These are phyloP conservation scores for Xylaria sp. DNA, from an alignment of 2,329 filamentous ascomycete genomes.

Conservation along the genomic window DNA sequence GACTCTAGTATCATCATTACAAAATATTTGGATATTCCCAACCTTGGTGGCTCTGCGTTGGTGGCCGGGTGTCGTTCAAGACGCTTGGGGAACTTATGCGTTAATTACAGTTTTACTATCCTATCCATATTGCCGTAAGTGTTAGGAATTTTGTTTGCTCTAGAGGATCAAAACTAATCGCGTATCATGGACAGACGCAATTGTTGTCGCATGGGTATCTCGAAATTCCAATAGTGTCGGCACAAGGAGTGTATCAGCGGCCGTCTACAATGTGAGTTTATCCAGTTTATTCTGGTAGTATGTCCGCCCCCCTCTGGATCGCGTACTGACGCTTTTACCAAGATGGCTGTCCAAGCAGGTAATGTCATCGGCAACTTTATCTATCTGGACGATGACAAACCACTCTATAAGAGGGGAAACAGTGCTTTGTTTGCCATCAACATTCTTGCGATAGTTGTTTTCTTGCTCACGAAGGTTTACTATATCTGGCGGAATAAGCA, in stretches of 20 bases:
- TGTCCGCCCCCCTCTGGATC: not conserved
- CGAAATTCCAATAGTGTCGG: slow-evolving; percentile 69
- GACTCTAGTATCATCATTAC: slow-evolving; percentile 57
- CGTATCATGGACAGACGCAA: slow-evolving; percentile 56
- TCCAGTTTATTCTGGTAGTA: not conserved
- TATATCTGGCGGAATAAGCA: slow-evolving; percentile 62
- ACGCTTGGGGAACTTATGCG: slow-evolving; percentile 62
- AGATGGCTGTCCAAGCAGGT: slow-evolving; percentile 53
- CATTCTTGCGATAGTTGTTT: slow-evolving; percentile 60
- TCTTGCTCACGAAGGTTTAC: slow-evolving; percentile 62
- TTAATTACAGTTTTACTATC: slow-evolving; percentile 60
- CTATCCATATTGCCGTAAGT: slow-evolving; percentile 63
- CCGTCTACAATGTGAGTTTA: slow-evolving; percentile 63
- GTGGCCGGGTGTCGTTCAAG: slow-evolving; percentile 55
- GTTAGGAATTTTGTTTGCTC: not conserved
- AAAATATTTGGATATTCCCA: slow-evolving; percentile 65
- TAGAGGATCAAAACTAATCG: slow-evolving; percentile 2
- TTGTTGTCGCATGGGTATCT: slow-evolving; percentile 67
- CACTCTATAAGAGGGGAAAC: slow-evolving; percentile 65
- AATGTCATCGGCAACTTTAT: slow-evolving; percentile 54
- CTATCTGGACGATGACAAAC: slow-evolving; percentile 66
- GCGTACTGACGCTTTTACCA: not conserved
- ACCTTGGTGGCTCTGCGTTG: slow-evolving; percentile 61
- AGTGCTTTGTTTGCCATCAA: slow-evolving; percentile 62
- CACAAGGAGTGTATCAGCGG: slow-evolving; percentile 67